These are phyloP conservation scores for Sporothrix variecibatus DNA, from an alignment of 2,329 filamentous ascomycete species.

Conservation along the genomic window DNA sequence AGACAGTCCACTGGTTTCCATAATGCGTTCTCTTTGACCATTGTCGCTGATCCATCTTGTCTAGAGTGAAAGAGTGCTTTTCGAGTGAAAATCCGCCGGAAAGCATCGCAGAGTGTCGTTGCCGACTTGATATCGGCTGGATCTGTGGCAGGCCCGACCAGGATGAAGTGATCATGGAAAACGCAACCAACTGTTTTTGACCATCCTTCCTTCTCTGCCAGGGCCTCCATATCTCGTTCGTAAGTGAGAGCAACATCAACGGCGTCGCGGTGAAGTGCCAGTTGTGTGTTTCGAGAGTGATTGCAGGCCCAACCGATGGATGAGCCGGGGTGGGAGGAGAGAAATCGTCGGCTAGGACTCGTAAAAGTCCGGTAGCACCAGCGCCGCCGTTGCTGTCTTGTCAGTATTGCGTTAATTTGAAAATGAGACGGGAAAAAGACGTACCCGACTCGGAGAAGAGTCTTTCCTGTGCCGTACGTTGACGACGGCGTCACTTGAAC, in stretches of 20 bases:
- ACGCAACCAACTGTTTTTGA: neutral
- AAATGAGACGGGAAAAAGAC: neutral
- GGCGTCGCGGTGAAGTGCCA: neutral
- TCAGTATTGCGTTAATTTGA: neutral
- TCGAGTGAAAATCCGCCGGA: neutral
- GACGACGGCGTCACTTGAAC: neutral
- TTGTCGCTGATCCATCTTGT: neutral
- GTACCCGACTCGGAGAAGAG: neutral
- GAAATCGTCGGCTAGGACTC: neutral
- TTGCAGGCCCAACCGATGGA: neutral
- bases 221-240: neutral
- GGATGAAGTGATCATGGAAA: neutral
- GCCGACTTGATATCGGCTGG: neutral
- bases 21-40: neutral
- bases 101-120: neutral
- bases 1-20: neutral
- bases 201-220: neutral
- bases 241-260: neutral
- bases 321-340: neutral
- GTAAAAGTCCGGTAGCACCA: neutral
- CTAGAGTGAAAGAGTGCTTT: neutral
- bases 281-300: neutral
- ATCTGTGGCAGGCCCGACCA: neutral
- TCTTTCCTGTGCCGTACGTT: neutral
- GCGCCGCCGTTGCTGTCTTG: neutral